phyloP scores from a whole-genome alignment of 768 basidiomycete species.

The Psilocybe subaeruginosa region DNA sequence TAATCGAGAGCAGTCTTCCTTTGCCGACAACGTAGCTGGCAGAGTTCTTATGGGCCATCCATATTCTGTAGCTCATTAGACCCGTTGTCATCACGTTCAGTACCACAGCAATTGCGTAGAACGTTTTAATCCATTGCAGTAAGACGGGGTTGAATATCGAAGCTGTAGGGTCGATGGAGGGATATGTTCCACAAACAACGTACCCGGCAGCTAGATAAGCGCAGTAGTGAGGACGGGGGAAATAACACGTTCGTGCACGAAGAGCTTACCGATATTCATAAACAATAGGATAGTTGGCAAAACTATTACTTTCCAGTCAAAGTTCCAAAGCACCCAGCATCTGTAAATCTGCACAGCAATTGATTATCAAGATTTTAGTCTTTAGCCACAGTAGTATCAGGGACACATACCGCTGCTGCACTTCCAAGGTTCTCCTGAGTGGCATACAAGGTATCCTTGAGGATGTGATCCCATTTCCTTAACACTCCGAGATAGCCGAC shows the following conservation, averaged over 20 bases:
- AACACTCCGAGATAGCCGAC: background rate
- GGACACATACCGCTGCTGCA: background rate
- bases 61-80: conserved; percentile 2
- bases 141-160: background rate
- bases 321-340: conserved; percentile 8
- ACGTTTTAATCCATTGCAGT: conserved; percentile 2
- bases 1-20: background rate
- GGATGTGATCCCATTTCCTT: conserved; percentile 6
- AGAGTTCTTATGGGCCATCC: background rate
- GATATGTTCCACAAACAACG: conserved; percentile 6
- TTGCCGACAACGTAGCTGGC: background rate
- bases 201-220: background rate
- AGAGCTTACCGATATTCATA: background rate
- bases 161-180: background rate
- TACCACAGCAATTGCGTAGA: conserved; percentile 1
- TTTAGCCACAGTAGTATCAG: background rate
- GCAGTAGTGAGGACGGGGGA: no score
- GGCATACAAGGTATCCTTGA: conserved; percentile 3
- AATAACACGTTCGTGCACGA: background rate
- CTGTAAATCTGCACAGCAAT: conserved; percentile 2
- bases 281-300: background rate
- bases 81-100: background rate
- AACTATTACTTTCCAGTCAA: background rate
- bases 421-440: conserved; percentile 9
- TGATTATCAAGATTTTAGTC: background rate